phyloP scores from a whole-genome alignment of 164 flowering plant species.

The Echeveria elegans region DNA sequence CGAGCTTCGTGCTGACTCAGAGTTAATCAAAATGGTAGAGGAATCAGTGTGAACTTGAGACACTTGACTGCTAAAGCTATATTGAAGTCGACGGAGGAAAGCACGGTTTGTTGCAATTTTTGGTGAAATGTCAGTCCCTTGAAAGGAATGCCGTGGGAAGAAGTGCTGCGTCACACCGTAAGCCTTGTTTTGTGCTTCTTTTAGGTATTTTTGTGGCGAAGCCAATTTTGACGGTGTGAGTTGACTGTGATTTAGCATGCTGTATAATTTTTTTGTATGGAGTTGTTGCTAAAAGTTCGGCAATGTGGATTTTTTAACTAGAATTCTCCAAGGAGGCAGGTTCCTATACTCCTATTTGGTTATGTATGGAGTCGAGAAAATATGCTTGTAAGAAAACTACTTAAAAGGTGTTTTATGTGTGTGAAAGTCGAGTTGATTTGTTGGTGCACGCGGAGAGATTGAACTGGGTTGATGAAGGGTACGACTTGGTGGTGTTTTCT shows the following conservation, averaged over 20 bases:
- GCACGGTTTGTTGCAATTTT: constrained; percentile 50
- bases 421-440: not conserved
- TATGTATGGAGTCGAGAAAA: not conserved
- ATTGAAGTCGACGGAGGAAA: constrained; percentile 18
- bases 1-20: not conserved
- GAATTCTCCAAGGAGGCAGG: too few relatives aligned
- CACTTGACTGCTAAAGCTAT: not conserved
- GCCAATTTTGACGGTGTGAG: not conserved
- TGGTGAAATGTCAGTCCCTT: constrained; percentile 68
- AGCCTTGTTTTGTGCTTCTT: constrained; percentile 21
- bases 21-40: constrained; percentile 4
- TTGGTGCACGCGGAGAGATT: constrained; percentile 54
- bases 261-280: too few relatives aligned
- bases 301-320: too few relatives aligned
- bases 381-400: not conserved
- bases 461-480: constrained; percentile 88
- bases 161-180: constrained; percentile 89
- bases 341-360: too few relatives aligned
- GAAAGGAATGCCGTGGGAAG: constrained; percentile 59
- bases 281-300: too few relatives aligned
- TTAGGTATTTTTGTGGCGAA: too few relatives aligned
- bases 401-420: too few relatives aligned
- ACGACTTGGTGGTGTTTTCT: constrained; percentile 61
- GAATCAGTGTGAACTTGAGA: constrained; percentile 6
- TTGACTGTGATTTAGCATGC: too few relatives aligned